Evolutionary conservation across 306 rosid genomes (phyloP), one percentile per base, ranked within the genome.

Genomic region (Senna siamea): DNA sequence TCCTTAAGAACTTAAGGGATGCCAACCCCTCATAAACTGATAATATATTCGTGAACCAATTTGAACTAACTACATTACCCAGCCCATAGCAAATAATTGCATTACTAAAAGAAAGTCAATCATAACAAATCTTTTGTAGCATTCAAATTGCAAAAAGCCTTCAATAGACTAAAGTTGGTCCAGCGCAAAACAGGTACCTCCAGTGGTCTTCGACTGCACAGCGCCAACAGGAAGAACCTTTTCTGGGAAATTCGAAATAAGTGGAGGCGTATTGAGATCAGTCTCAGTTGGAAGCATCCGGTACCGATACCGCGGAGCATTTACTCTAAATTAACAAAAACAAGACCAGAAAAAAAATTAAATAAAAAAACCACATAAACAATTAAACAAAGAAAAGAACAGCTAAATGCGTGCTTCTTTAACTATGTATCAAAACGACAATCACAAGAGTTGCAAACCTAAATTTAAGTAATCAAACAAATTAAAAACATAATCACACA

Each of bases 231-330:
- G 96, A 76, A 89, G 92, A 77, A 87, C 84, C 78, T 85, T 86
- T 17, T 86, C 96, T 0, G 85, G 89, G 15, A 85, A 86, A 78
- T 68, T 79, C 3, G 91, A 61, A 57, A 82, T 83, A 54, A 86
- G 83, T 6, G 98, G 98, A 12, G 96, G 98, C 57, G 75, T 74
- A 73, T 93, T 91, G 5, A 93, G 90, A 76, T 93, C 98, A 7
- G 97, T 93, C 83, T 91, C 89, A 15, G 89, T 91, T 5, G 98
- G 98, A 51, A 93, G 86, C 92, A 93, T 92, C 78, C 97, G 89
- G 72, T 93, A 93, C 34, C 97, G 92, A 73, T 93, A 93, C 35
- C 96, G 88, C 10, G 98, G 98, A 69, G 91, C 93, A 76, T 85
- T 83, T 46, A 89, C 97, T 55, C 98, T 92, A 72, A 13, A 53